Evolutionary conservation across 306 rosid species (phyloP), one percentile per base, ranked within the genome.

Genomic region (Malus fusca): DNA sequence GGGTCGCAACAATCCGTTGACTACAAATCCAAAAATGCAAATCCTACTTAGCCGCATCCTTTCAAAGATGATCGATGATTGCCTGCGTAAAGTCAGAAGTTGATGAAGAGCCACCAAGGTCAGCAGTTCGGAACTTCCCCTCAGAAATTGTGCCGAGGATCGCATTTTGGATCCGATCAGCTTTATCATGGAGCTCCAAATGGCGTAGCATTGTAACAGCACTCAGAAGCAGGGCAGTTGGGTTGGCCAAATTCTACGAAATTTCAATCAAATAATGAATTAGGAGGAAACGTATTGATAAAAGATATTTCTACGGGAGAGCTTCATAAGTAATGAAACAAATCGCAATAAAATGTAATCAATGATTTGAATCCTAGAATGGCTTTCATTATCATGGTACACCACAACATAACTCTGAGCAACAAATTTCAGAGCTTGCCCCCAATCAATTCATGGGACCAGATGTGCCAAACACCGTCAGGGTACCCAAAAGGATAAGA

Each of bases 101-200:
- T 11, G 90, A 85, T 63, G 99, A 88, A 71, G 68, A 79, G 61
- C 98, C 99, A 14, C 99, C 99, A 22, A 96, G 97, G 85, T 92
- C 99, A 70, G 96, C 99, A 7, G 98, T 96, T 77, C 99, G 91
- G 80, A 85, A 86, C 75, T 87, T 96, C 63, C 98, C 99, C 79
- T 96, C 98, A 1, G 98, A 84, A 78, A 92, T 96, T 71, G 99
- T 92, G 68, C 61, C 48, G 81, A 96, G 93, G 74, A 92, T 87
- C 11, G 99, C 99, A 52, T 86, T 73, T 71, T 96, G 99, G 75
- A 96, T 92, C 79, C 63, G 82, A 19, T 87, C 88, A 1, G 99
- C 98, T 86, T 88, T 89, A 82, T 90, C 93, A 55, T 90, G 77
- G 67, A 92, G 87, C 74, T 90, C 75, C 85, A 96, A 79, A 88